Percentiles rank a stretch among this genome's conserved stretches.
Conservation (phyloP, 73 alveolate genomes). For the Paramecium sonneborni region DNA sequence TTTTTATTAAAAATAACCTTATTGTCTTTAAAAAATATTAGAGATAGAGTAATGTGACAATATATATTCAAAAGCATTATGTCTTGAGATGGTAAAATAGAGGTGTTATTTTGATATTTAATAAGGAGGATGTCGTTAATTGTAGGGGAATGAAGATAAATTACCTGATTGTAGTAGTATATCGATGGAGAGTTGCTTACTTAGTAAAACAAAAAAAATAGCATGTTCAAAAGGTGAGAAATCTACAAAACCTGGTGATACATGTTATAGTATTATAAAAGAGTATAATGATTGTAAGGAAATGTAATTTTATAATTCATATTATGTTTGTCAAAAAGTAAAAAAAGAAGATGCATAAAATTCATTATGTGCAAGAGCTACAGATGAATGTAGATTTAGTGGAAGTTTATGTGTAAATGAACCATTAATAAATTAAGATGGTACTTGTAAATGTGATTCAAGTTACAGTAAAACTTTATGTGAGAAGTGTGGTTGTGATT, state of each 20-base stretch:
- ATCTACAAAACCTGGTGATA: neutral
- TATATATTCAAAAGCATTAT: neutral
- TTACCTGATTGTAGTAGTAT: neutral
- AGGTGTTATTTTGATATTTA: slow-evolving; percentile 5
- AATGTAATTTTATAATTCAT: neutral
- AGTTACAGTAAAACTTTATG: neutral
- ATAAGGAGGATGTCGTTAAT: neutral
- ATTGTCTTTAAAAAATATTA: neutral
- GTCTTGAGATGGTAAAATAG: neutral
- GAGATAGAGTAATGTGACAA: neutral
- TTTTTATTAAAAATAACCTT: neutral
- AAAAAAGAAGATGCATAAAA: neutral
- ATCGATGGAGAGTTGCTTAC: neutral
- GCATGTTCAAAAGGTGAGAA: neutral
- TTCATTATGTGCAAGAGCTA: slow-evolving; percentile 2
- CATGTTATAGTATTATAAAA: neutral
- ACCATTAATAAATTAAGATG: neutral
- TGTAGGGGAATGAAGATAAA: neutral
- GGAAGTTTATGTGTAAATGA: neutral
- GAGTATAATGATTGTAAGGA: neutral
- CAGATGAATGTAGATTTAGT: neutral
- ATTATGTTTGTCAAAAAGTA: neutral
- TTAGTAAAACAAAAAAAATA: neutral
- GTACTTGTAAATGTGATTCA: neutral
- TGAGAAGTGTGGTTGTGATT: neutral